These are phyloP conservation scores for Herpomyces periplanetae DNA, from an alignment of 2,329 filamentous ascomycete species.

Conservation along the genomic window DNA sequence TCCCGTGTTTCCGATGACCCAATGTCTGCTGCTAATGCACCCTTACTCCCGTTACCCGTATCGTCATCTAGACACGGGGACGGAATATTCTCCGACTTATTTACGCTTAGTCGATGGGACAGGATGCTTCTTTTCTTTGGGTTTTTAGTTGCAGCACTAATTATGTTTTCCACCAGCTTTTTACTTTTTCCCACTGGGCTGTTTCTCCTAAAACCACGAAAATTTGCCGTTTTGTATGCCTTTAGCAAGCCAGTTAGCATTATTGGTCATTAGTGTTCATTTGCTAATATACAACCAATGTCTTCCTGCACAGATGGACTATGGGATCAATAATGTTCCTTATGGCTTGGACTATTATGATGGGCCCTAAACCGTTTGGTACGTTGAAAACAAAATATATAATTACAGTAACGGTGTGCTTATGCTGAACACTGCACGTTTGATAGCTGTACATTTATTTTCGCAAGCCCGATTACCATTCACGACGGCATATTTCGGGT, in stretches of 20 bases:
- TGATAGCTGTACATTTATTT: slow-evolving; percentile 27
- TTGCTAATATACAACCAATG: slow-evolving; percentile 4
- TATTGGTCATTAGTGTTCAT: slow-evolving; percentile 4
- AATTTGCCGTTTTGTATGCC: slow-evolving; percentile 90
- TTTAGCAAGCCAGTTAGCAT: too few species aligned
- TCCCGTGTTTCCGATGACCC: too few species aligned
- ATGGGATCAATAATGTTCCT: slow-evolving; percentile 68
- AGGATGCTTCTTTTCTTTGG: slow-evolving; percentile 61
- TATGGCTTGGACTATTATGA: slow-evolving; percentile 63
- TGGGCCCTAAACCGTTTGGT: slow-evolving; percentile 49
- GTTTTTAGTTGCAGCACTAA: slow-evolving; percentile 55
- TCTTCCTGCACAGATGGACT: slow-evolving; percentile 28
- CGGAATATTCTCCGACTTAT: too few species aligned
- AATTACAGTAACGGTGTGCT: background rate
- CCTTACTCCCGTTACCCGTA: too few species aligned
- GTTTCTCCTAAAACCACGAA: slow-evolving; percentile 42
- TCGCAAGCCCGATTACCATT: slow-evolving; percentile 61
- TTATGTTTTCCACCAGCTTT: slow-evolving; percentile 78
- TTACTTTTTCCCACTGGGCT: slow-evolving; percentile 49
- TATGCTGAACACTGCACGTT: slow-evolving; percentile 1
- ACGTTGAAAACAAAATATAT: too few species aligned
- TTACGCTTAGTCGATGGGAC: slow-evolving; percentile 79
- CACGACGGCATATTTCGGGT: slow-evolving; percentile 74
- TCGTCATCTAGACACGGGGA: too few species aligned
- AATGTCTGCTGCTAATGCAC: too few species aligned